Percentiles rank a stretch among this genome's conserved stretches.
phyloP scores from a whole-genome alignment of 805 yeast species.

The Helenozyma baotianmanensis region DNA sequence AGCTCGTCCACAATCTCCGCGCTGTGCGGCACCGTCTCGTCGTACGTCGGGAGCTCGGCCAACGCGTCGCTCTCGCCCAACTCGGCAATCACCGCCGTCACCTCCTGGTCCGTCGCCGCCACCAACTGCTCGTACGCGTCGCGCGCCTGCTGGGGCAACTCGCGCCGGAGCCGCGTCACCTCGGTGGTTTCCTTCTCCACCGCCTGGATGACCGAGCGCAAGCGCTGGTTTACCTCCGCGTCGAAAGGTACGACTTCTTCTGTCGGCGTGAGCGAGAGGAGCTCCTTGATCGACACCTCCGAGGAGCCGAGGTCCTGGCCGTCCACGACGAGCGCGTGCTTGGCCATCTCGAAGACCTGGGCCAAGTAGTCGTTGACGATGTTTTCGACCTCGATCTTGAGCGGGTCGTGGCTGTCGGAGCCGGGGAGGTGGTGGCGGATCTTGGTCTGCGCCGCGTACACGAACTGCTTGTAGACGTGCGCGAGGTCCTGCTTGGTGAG shows the following conservation, averaged over 20 bases:
- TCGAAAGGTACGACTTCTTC: conserved; percentile 69
- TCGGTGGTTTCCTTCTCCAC: conserved; percentile 61
- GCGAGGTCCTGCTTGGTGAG: conserved; percentile 51
- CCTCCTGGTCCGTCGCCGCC: conserved; percentile 26
- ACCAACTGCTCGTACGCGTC: conserved; percentile 33
- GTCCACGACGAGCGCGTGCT: conserved; percentile 53
- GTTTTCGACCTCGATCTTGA: conserved; percentile 40
- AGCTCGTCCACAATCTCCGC: conserved; percentile 22
- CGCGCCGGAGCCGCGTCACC: conserved; percentile 51
- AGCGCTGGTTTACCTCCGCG: conserved; percentile 51
- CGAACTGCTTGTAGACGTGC: conserved; percentile 42
- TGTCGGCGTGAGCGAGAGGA: conserved; percentile 23
- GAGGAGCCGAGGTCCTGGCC: conserved; percentile 40
- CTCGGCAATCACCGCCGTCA: conserved; percentile 22
- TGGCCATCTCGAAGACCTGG: conserved; percentile 54
- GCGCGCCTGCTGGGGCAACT: conserved; percentile 43
- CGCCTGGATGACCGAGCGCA: conserved; percentile 51
- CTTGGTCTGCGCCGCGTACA: conserved; percentile 38
- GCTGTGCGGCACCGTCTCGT: conserved; percentile 4
- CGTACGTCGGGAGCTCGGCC: neutral
- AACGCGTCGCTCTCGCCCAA: conserved; percentile 12
- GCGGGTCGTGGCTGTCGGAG: conserved; percentile 37
- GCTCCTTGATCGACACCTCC: conserved; percentile 17
- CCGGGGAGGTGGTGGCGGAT: conserved; percentile 47
- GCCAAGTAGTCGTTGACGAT: conserved; percentile 44